A percentile compares a stretch with the other conserved stretches of the same genome.
phyloP scores from a whole-genome alignment of 768 basidiomycete genomes.

The Galerina sulciceps region DNA sequence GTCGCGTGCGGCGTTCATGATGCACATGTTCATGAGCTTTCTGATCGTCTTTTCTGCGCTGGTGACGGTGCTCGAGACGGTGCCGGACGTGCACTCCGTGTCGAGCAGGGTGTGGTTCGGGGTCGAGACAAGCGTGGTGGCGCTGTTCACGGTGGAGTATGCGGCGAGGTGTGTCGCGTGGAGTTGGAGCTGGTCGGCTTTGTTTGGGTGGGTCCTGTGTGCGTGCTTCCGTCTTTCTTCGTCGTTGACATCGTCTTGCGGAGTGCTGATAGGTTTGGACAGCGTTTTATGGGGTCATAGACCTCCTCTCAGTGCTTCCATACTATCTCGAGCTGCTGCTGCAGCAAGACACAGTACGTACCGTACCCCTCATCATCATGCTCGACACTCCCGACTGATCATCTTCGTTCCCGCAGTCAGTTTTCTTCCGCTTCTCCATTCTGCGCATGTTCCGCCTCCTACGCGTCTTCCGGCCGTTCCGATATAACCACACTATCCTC shows the following conservation, averaged over 20 bases:
- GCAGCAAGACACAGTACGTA: constrained; percentile 78
- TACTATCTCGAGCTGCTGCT: constrained; percentile 88
- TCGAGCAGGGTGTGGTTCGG: constrained; percentile 83
- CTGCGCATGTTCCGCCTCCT: constrained; percentile 87
- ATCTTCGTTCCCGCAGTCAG: constrained; percentile 52
- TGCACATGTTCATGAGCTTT: constrained; percentile 72
- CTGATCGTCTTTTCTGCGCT: constrained; percentile 77
- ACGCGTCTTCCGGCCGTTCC: constrained; percentile 89
- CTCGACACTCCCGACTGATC: neutral
- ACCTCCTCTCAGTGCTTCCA: constrained; percentile 83
- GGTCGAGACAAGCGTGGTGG: constrained; percentile 82
- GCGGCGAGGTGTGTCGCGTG: constrained; percentile 73
- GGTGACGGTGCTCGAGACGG: constrained; percentile 80
- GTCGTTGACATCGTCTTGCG: neutral
- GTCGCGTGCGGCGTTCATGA: constrained; percentile 72
- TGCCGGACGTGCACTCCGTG: constrained; percentile 74
- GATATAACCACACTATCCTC: constrained; percentile 81
- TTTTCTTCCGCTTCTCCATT: constrained; percentile 90
- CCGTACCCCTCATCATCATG: neutral
- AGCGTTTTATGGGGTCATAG: constrained; percentile 86
- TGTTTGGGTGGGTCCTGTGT: constrained; percentile 76
- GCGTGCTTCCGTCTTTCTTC: constrained; percentile 14
- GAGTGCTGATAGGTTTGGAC: constrained; percentile 14
- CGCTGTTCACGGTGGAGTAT: constrained; percentile 88
- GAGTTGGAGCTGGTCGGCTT: constrained; percentile 65